Conservation (phyloP, 2,329 filamentous ascomycete species). For the Penicillium vulpinum region DNA sequence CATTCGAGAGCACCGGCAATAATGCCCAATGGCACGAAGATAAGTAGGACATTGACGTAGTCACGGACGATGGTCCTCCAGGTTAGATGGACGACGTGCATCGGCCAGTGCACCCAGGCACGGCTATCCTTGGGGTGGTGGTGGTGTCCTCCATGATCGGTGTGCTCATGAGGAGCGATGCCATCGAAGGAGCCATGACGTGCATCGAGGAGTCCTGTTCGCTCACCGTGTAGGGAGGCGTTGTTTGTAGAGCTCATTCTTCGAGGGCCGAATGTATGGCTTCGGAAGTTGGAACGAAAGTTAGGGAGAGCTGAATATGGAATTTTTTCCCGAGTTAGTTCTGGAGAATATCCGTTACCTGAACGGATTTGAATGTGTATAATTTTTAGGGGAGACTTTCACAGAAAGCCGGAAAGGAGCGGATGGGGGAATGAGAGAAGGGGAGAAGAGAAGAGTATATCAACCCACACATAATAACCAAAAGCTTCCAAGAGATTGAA, state of each 20-base stretch:
- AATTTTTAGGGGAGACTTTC: not conserved
- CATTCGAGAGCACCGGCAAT: slow-evolving; percentile 60
- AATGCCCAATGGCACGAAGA: slow-evolving; percentile 67
- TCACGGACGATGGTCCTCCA: slow-evolving; percentile 50
- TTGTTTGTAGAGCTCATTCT: slow-evolving; percentile 36
- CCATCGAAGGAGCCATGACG: slow-evolving; percentile 21
- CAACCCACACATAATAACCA: slow-evolving; percentile 23
- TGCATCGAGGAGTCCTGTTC: slow-evolving; percentile 34
- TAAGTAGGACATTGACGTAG: slow-evolving; percentile 61
- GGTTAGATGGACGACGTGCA: slow-evolving; percentile 40
- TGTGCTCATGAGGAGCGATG: slow-evolving; percentile 16
- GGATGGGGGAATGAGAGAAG: not conserved
- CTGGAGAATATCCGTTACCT: not conserved
- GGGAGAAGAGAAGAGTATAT: not conserved
- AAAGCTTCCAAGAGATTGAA: slow-evolving; percentile 13
- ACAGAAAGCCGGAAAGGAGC: slow-evolving; percentile 3
- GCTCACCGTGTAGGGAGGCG: slow-evolving; percentile 36
- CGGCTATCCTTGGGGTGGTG: slow-evolving; percentile 40
- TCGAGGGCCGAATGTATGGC: slow-evolving; percentile 30
- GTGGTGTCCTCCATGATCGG: slow-evolving; percentile 15
- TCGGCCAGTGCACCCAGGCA: slow-evolving; percentile 43
- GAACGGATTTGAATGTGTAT: not conserved
- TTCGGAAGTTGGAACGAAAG: slow-evolving; percentile 33
- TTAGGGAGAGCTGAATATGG: slow-evolving; percentile 25
- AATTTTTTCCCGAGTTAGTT: not conserved